Conservation (phyloP, 2,329 filamentous ascomycete species). For the Colletotrichum tropicale region DNA sequence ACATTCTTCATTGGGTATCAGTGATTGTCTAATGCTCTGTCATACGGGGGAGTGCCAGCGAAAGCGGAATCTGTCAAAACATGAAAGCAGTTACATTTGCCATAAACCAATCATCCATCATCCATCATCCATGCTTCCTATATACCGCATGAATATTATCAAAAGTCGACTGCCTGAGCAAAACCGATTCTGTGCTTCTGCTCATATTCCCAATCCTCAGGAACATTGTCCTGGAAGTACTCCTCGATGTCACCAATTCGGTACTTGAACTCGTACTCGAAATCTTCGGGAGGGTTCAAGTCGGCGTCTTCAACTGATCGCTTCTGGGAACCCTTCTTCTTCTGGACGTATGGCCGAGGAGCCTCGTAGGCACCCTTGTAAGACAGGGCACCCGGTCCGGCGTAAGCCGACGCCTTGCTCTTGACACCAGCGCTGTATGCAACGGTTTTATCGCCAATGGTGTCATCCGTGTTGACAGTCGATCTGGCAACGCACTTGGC, state of each 20-base stretch:
- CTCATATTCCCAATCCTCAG: neutral
- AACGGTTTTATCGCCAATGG: slow-evolving; percentile 4
- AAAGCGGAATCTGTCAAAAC: neutral
- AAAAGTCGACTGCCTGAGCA: neutral
- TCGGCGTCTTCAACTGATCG: neutral
- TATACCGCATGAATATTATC: neutral
- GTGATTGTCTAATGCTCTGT: neutral
- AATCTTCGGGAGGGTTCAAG: neutral
- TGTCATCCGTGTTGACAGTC: slow-evolving; percentile 6
- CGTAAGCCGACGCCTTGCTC: neutral
- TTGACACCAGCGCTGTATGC: neutral
- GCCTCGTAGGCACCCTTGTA: slow-evolving; percentile 4
- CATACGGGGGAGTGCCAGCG: neutral
- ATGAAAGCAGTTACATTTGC: neutral
- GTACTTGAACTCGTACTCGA: neutral
- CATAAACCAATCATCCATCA: neutral
- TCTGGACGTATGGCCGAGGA: neutral
- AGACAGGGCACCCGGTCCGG: slow-evolving; percentile 8
- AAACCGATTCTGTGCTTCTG: neutral
- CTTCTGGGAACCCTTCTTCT: neutral
- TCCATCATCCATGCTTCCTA: neutral
- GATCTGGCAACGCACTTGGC: slow-evolving; percentile 31
- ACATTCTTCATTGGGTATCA: neutral
- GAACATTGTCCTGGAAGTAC: neutral
- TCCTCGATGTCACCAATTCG: neutral